Evolutionary conservation across 1,284 basidiomycete genomes (phyloP), one percentile per base, ranked within the genome.

Genomic region (Melanopsichium pennsylvanicum): DNA sequence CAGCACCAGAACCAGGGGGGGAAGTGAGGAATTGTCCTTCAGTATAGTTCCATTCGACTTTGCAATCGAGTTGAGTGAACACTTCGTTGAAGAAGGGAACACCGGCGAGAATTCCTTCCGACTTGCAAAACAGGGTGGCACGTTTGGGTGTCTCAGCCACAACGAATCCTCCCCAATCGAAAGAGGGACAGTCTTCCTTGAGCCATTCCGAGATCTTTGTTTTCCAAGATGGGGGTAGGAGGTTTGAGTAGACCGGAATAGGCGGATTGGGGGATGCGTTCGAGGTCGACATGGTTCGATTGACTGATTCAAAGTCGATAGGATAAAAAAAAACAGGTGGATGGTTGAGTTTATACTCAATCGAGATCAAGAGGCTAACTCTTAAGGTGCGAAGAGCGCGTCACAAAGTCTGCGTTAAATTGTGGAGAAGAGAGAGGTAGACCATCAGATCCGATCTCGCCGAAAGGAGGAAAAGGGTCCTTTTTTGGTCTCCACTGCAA

Each of bases 141-240:
- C 91, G 89, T 48, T 92, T 88, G 40, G 86, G 84, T 7, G 86
- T 89, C 75, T 97, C 94, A 16, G 96, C 96, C 12, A 98, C 96
- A 29, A 98, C 93, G 79, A 91, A 97, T 2, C 96, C 96, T 31
- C 91, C 95, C 80, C 93, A 97, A 83, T 99, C 95, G 76, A 97
- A 97, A 1, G 91, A 93, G 2, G 95, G 96, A 0, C 90, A 92
- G 81, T 98, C 95, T 82, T 98, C 95, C 13, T 87, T 87, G 16
- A 96, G 87, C 96, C 95, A 98, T 15, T 82, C 83, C 2, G 86
- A 83, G 46, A 98, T 86, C 71, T 91, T 88, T 1, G 86, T 76
- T 80, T 90, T 93, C 74, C 75, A 79, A 7, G 72, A 72, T 3
- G 76, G 76, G 1, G 76, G 79, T 2, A 79, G 68, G 10, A 79